These are phyloP conservation scores for Coemansia sp. DNA, from an alignment of 192 early-diverging fungal species.

Conservation along the genomic window DNA sequence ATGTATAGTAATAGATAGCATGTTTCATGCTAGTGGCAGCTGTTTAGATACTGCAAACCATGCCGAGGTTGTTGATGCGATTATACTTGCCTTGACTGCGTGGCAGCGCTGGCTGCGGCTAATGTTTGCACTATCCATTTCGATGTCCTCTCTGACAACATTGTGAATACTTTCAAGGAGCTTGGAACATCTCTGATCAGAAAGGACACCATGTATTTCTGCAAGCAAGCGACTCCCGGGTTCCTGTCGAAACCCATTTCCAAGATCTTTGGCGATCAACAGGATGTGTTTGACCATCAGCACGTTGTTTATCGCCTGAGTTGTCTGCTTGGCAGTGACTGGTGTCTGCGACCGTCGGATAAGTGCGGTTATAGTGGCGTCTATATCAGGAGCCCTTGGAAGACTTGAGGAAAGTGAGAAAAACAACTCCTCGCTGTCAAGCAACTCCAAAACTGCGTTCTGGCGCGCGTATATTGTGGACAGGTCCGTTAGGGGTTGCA, in stretches of 20 bases:
- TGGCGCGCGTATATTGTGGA: conserved; percentile 40
- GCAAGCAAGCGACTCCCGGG: conserved; percentile 51
- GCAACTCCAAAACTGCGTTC: conserved; percentile 42
- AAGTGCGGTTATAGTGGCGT: conserved; percentile 60
- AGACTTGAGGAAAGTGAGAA: conserved; percentile 54
- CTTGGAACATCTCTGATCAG: conserved; percentile 36
- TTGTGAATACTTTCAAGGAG: conserved; percentile 60
- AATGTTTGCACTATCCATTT: conserved; percentile 73
- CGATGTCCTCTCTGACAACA: conserved; percentile 72
- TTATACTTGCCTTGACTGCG: conserved; percentile 67
- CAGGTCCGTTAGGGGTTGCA: conserved; percentile 66
- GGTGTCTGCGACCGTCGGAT: conserved; percentile 51
- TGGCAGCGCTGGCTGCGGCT: conserved; percentile 85
- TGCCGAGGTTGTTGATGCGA: not conserved
- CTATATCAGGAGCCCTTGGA: conserved; percentile 57
- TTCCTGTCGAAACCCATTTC: conserved; percentile 24
- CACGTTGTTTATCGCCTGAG: conserved; percentile 68
- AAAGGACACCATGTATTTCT: conserved; percentile 52
- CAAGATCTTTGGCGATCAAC: conserved; percentile 49
- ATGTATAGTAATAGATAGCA: not conserved
- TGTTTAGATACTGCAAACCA: not conserved
- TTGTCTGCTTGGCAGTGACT: conserved; percentile 60
- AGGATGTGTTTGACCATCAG: conserved; percentile 72
- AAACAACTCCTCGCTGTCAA: conserved; percentile 56
- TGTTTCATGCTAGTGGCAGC: not conserved